Evolutionary conservation across 1,284 basidiomycete genomes (phyloP), one percentile per base, ranked within the genome.

Genomic region (Mixia osmundae): DNA sequence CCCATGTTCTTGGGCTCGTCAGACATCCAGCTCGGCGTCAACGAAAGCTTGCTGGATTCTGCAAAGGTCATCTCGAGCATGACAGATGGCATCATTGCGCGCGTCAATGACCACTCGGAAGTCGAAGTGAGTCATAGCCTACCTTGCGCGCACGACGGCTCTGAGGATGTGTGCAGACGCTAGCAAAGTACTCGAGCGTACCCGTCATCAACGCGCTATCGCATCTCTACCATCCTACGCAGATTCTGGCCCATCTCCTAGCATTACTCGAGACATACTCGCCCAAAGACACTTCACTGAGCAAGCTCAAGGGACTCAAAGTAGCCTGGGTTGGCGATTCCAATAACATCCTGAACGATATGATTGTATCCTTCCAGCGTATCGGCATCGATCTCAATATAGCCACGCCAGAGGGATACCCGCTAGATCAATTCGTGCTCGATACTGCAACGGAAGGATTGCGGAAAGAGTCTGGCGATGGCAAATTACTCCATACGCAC

Each of bases 181-280:
- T 97, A 5, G 83, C 82, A 8, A 63, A 72, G 56, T 63, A 91
- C 59, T 85, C 87, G 0, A 68, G 72, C 2, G 83, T 94, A 1
- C 89, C 89, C 1, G 80, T 97, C 11, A 66, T 95, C 55, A 97
- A 95, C 55, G 89, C 89, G 2, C 71, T 97, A 16, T 91, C 82
- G 2, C 78, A 77, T 12, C 68, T 87, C 26, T 97, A 85, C 72
- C 89, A 97, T 54, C 89, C 89, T 1, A 91, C 85, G 0, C 89
- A 97, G 55, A 75, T 78, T 44, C 71, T 97, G 19, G 89, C 89
- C 3, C 87, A 95, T 59, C 55, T 97, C 6, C 64, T 94, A 38
- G 91, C 89, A 0, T 63, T 97, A 20, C 69, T 82, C 47, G 87
- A 95, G 47, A 48, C 47, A 3, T 59, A 57, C 44, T 42, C 50